phyloP scores from a whole-genome alignment of 2,329 filamentous ascomycete genomes.

The Hysterium pulicare region DNA sequence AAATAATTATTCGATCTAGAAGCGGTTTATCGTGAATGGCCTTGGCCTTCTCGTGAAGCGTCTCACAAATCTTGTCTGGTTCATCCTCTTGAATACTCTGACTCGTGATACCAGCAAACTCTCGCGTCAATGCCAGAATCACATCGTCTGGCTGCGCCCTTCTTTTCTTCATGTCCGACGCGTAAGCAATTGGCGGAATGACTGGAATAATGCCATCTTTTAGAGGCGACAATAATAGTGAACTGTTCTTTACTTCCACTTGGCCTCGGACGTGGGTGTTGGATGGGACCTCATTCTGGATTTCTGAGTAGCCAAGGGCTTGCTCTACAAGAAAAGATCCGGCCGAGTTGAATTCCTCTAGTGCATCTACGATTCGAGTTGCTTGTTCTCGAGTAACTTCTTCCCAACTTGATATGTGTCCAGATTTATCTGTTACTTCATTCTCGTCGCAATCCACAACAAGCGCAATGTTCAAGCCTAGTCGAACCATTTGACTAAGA shows the following conservation, averaged over 20 bases:
- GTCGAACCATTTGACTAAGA: constrained; percentile 73
- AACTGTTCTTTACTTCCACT: constrained; percentile 42
- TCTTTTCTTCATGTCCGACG: constrained; percentile 38
- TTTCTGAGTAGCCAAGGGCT: constrained; percentile 41
- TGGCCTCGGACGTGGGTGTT: constrained; percentile 35
- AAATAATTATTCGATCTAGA: constrained; percentile 81
- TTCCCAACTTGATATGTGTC: constrained; percentile 34
- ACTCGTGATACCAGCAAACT: constrained; percentile 64
- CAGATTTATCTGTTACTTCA: constrained; percentile 25
- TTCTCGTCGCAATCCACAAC: constrained; percentile 69
- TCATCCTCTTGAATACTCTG: constrained; percentile 10
- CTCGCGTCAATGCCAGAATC: constrained; percentile 71
- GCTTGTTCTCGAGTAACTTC: constrained; percentile 60
- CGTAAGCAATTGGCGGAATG: constrained; percentile 63
- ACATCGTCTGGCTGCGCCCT: constrained; percentile 55
- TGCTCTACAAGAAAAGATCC: constrained; percentile 68
- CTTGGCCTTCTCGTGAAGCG: constrained; percentile 35
- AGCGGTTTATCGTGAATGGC: constrained; percentile 40
- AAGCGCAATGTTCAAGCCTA: constrained; percentile 79
- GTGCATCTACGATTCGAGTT: constrained; percentile 68
- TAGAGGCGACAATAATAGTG: constrained; percentile 62
- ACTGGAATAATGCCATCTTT: constrained; percentile 68
- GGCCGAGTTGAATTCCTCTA: constrained; percentile 66
- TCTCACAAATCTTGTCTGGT: constrained; percentile 8
- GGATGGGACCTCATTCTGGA: constrained; percentile 21